Percentiles rank a stretch among this genome's conserved stretches.
phyloP scores from a whole-genome alignment of 2,329 filamentous ascomycete genomes.

The Rachicladosporium sp. region DNA sequence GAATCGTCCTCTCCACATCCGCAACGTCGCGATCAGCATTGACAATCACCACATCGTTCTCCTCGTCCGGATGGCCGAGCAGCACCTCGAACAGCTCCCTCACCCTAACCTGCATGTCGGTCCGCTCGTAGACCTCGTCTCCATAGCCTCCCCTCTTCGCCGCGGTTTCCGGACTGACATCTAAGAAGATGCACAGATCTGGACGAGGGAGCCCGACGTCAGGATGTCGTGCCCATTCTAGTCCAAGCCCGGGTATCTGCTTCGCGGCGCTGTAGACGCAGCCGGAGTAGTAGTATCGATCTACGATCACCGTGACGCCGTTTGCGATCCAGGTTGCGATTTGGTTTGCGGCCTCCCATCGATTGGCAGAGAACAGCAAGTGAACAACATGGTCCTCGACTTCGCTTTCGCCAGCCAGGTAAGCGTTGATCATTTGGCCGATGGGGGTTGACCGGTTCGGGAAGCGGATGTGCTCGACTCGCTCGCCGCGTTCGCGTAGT shows the following conservation, averaged over 20 bases:
- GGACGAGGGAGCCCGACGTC: slow-evolving; percentile 80
- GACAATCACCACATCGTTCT: slow-evolving; percentile 40
- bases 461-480: slow-evolving; percentile 51
- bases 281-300: slow-evolving; percentile 91
- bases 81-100: slow-evolving; percentile 56
- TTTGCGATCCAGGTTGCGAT: slow-evolving; percentile 38
- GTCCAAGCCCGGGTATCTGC: slow-evolving; percentile 52
- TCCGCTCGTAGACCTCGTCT: slow-evolving; percentile 75
- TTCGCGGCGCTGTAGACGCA: slow-evolving; percentile 91
- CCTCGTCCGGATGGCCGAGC: slow-evolving; percentile 30
- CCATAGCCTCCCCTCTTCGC: slow-evolving; percentile 75
- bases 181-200: slow-evolving; percentile 78
- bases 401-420: slow-evolving; percentile 58
- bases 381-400: slow-evolving; percentile 85
- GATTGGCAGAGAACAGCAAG: slow-evolving; percentile 78
- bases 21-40: slow-evolving; percentile 42
- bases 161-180: slow-evolving; percentile 62
- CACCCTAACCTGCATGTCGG: slow-evolving; percentile 69
- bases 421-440: slow-evolving; percentile 74
- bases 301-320: slow-evolving; percentile 69
- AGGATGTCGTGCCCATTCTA: slow-evolving; percentile 72
- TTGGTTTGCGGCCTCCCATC: slow-evolving; percentile 57
- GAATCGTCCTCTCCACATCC: slow-evolving; percentile 34
- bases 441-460: slow-evolving; percentile 74
- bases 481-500: slow-evolving; percentile 39